Percentiles rank a stretch among this genome's conserved stretches.
phyloP scores from a whole-genome alignment of 768 basidiomycete genomes.

The Kockovaella imperatae region DNA sequence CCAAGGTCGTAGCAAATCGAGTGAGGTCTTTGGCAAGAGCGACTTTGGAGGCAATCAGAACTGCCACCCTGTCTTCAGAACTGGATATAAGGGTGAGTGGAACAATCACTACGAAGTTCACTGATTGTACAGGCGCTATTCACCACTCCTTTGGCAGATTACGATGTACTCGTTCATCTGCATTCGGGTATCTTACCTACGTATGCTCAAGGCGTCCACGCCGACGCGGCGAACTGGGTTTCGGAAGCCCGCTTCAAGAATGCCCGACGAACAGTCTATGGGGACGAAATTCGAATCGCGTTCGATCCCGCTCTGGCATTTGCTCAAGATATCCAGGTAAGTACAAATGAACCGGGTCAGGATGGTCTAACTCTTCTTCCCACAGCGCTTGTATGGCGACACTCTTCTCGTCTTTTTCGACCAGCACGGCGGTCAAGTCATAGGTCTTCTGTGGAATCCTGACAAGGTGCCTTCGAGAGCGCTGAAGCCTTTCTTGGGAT shows the following conservation, averaged over 20 bases:
- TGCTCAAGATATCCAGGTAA: slow-evolving; percentile 65
- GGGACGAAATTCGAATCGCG: slow-evolving; percentile 50
- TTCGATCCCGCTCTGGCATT: slow-evolving; percentile 71
- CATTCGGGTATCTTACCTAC: slow-evolving; percentile 59
- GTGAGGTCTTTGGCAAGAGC: slow-evolving; percentile 67
- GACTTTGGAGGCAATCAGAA: slow-evolving; percentile 56
- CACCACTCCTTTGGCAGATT: slow-evolving; percentile 71
- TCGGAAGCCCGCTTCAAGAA: slow-evolving; percentile 22
- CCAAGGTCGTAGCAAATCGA: slow-evolving; percentile 64
- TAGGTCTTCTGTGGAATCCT: slow-evolving; percentile 84
- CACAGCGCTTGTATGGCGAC: slow-evolving; percentile 64
- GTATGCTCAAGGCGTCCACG: slow-evolving; percentile 62
- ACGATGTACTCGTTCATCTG: slow-evolving; percentile 74
- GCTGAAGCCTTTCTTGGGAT: slow-evolving; percentile 76
- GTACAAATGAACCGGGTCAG: slow-evolving; percentile 13
- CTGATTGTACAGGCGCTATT: slow-evolving; percentile 61
- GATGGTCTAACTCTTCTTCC: background rate
- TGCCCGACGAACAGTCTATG: slow-evolving; percentile 10
- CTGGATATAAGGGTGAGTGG: slow-evolving; percentile 57
- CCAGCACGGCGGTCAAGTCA: slow-evolving; percentile 63
- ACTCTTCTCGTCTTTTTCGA: slow-evolving; percentile 80
- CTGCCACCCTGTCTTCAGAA: slow-evolving; percentile 50
- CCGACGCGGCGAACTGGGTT: slow-evolving; percentile 49
- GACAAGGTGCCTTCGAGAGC: slow-evolving; percentile 55
- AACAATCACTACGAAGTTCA: slow-evolving; percentile 54